Evolutionary conservation across 1,284 basidiomycete species (phyloP), one percentile per base, ranked within the genome.

Genomic region (Ganoderma lucidum): DNA sequence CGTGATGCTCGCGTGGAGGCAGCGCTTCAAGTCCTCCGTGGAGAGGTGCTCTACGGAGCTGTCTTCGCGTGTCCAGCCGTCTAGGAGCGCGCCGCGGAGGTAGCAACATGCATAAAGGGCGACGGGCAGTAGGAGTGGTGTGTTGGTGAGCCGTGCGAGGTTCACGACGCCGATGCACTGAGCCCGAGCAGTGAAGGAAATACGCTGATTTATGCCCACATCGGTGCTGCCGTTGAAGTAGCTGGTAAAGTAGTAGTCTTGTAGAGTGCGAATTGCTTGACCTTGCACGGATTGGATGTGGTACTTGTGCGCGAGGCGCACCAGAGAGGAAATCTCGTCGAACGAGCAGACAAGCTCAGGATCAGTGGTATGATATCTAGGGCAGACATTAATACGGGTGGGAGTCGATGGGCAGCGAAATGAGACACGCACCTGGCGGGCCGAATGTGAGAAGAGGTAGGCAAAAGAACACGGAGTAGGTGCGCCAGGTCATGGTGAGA

Each of bases 61-160:
- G 42, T 62, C 61, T 30, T 44, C 61, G 14, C 61, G 61, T n/a
- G 42, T 45, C 42, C 61, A 62, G 2, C 70, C 70, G n/a, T 69
- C 62, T 10, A 69, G 19, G 3, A 69, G n/a, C 2, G 23, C 23
- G 6, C 39, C 39, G 2, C 48, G 53, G 17, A 67, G 61, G 0
- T 2, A 17, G 37, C 42, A 63, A 55, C 71, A 71, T 3, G 23
- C 30, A 23, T 65, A 62, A 14, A 71, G 30, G 14, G 71, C 71
- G 14, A 17, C 19, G 9, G 71, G 71, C 1, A 69, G 61, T 10
- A 71, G 56, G 2, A 53, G 30, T 37, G 45, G 5, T 23, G 63
- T 58, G 23, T 61, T n/a, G 14, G 63, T 67, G 32, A 71, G 63
- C 0, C 63, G 65, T 1, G 71, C 71, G n/a, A 69, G 28, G 37